Percentiles rank a stretch among this genome's conserved stretches.
Conservation (phyloP, 2,329 filamentous ascomycete species). For the Cryphonectria nitschkei region DNA sequence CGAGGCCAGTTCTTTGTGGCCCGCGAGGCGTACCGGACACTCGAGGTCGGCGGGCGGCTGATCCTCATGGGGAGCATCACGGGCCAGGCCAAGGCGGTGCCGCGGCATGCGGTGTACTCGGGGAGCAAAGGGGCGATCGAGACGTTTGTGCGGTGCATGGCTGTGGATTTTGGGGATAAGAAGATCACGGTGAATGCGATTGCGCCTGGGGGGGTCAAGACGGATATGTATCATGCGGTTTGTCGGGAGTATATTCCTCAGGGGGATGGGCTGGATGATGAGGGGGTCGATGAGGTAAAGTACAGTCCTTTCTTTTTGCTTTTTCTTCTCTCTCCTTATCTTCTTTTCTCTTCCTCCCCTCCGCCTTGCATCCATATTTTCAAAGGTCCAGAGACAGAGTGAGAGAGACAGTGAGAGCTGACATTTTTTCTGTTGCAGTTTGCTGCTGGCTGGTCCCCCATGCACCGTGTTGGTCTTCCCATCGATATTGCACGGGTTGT, state of each 20-base stretch:
- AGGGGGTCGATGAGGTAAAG: conserved; percentile 58
- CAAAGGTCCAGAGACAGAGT: too few species aligned
- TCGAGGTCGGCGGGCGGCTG: conserved; percentile 69
- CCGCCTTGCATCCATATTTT: too few species aligned
- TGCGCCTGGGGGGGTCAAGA: conserved; percentile 66
- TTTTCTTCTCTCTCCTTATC: not conserved
- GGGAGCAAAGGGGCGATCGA: conserved; percentile 77
- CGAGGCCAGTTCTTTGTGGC: conserved; percentile 74
- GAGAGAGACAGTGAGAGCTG: not conserved
- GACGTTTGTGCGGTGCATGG: conserved; percentile 75
- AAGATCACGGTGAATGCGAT: conserved; percentile 68
- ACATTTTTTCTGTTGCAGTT: conserved; percentile 44
- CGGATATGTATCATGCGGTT: conserved; percentile 67
- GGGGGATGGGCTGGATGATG: conserved; percentile 58
- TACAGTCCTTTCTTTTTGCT: not conserved
- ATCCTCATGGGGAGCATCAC: conserved; percentile 77
- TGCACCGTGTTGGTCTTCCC: conserved; percentile 67
- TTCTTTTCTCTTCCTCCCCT: not conserved
- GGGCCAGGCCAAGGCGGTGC: conserved; percentile 67
- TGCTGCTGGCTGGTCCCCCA: conserved; percentile 66
- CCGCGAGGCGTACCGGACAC: conserved; percentile 70
- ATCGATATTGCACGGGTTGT: conserved; percentile 70
- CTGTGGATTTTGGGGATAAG: conserved; percentile 68
- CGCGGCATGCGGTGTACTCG: conserved; percentile 74
- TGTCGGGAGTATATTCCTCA: conserved; percentile 65